phyloP scores from a whole-genome alignment of 208 protist species.

The Vickermania ingenoplastis region DNA sequence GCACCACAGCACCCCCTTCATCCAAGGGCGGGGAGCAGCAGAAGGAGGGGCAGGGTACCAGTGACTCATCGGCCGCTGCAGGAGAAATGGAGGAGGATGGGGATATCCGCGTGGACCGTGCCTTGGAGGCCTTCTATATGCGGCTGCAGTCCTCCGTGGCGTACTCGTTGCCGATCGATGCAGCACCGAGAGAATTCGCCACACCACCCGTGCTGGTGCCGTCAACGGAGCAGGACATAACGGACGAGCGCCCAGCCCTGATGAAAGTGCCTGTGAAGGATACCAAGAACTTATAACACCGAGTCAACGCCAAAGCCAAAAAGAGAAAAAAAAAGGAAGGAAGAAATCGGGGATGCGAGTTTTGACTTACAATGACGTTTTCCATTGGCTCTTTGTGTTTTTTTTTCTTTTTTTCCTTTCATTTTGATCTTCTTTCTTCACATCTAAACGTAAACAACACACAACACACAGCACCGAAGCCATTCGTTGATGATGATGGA shows the following conservation, averaged over 20 bases:
- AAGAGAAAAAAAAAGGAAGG: not conserved
- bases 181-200: slow-evolving; percentile 25
- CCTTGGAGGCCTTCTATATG: slow-evolving; percentile 27
- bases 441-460: not conserved
- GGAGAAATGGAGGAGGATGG: not conserved
- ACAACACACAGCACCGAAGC: slow-evolving; percentile 2
- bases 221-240: not conserved
- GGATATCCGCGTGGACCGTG: not conserved
- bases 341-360: not conserved
- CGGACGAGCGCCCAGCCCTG: not conserved
- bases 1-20: too few relatives aligned
- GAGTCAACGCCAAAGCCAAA: too few relatives aligned
- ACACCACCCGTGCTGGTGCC: slow-evolving; percentile 10
- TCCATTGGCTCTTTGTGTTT: slow-evolving; percentile 1
- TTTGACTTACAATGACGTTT: not conserved
- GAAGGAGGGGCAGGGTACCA: not conserved
- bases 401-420: slow-evolving; percentile 9
- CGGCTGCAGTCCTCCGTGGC: slow-evolving; percentile 40
- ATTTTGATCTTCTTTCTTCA: not conserved
- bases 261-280: not conserved
- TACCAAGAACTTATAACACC: not conserved
- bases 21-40: not conserved
- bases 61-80: not conserved
- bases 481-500: too few relatives aligned
- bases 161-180: slow-evolving; percentile 67